phyloP scores from a whole-genome alignment of 495 filamentous ascomycete genomes.

The Penicillium angulare region DNA sequence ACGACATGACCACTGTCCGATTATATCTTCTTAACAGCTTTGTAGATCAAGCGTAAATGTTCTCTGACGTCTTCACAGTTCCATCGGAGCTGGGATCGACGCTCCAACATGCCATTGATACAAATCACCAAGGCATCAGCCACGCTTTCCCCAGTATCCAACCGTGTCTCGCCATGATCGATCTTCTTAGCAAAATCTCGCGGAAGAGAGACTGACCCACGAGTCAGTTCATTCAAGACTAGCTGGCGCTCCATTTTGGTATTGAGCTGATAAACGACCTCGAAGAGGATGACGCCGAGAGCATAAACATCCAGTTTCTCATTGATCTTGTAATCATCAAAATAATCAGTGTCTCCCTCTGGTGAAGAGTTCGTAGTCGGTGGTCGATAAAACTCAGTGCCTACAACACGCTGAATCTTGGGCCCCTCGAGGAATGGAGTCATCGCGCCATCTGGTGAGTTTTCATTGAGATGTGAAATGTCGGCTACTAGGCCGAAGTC shows the following conservation, averaged over 20 bases:
- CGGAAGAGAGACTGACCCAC: constrained; percentile 29
- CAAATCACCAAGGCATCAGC: constrained; percentile 40
- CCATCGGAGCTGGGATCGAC: constrained; percentile 42
- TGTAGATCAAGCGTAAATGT: constrained; percentile 23
- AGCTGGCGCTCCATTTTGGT: constrained; percentile 56
- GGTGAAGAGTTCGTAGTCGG: constrained; percentile 18
- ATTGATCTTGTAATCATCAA: constrained; percentile 38
- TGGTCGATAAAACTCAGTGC: constrained; percentile 50
- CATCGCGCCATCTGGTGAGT: constrained; percentile 9
- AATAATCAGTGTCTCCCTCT: not conserved
- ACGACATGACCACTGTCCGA: constrained; percentile 1
- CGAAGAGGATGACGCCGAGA: constrained; percentile 53
- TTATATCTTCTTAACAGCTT: constrained; percentile 17
- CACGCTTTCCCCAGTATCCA: constrained; percentile 31
- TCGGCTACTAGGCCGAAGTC: constrained; percentile 57
- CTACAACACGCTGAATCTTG: constrained; percentile 37
- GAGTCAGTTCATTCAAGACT: constrained; percentile 45
- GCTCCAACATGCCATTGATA: constrained; percentile 47
- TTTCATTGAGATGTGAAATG: constrained; percentile 42
- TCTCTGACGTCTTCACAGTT: constrained; percentile 31
- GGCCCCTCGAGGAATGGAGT: constrained; percentile 16
- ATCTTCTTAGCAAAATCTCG: constrained; percentile 38
- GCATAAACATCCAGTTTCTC: constrained; percentile 56
- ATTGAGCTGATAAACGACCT: constrained; percentile 47
- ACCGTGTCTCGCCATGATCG: constrained; percentile 27